Percentiles rank a stretch among this genome's conserved stretches.
Evolutionary conservation across 768 basidiomycete genomes (phyloP).

Genomic region (Boletales sp.): DNA sequence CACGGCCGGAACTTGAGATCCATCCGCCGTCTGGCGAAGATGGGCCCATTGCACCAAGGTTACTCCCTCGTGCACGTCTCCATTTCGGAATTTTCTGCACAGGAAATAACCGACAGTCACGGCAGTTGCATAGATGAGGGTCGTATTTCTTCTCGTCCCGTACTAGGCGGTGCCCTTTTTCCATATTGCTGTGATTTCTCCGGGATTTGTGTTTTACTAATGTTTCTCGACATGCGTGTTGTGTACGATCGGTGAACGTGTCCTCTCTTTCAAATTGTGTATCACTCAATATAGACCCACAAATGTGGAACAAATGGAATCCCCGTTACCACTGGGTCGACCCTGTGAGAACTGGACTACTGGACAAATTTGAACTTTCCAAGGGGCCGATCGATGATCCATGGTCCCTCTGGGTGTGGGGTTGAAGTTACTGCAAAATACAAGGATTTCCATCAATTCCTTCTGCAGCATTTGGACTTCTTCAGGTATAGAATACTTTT

Average conservation of each 20-base stretch:
- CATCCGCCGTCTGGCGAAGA: constrained; percentile 9
- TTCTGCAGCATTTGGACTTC: not conserved
- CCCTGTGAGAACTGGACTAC: constrained; percentile 2
- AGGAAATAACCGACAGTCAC: constrained; percentile 22
- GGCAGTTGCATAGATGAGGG: constrained; percentile 10
- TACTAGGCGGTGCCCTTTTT: not conserved
- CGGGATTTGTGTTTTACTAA: constrained; percentile 5
- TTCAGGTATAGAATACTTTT: constrained; percentile 24
- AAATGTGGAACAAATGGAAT: too few relatives aligned
- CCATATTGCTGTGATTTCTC: constrained; percentile 5
- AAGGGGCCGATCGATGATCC: too few relatives aligned
- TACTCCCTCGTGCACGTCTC: constrained; percentile 15
- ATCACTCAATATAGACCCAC: too few relatives aligned
- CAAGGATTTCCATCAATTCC: not conserved
- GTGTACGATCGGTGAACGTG: constrained; percentile 9
- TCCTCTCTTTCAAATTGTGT: not conserved
- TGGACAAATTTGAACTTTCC: constrained; percentile 17
- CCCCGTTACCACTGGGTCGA: not conserved
- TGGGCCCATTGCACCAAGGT: constrained; percentile 6
- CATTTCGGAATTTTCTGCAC: constrained; percentile 39
- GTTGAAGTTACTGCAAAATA: not conserved
- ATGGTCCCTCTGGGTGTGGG: not conserved
- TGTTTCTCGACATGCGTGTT: not conserved
- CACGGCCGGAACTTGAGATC: constrained; percentile 8
- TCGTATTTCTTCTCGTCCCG: not conserved